Conservation (phyloP, 164 flowering plant species). For the Taxillus chinensis region DNA sequence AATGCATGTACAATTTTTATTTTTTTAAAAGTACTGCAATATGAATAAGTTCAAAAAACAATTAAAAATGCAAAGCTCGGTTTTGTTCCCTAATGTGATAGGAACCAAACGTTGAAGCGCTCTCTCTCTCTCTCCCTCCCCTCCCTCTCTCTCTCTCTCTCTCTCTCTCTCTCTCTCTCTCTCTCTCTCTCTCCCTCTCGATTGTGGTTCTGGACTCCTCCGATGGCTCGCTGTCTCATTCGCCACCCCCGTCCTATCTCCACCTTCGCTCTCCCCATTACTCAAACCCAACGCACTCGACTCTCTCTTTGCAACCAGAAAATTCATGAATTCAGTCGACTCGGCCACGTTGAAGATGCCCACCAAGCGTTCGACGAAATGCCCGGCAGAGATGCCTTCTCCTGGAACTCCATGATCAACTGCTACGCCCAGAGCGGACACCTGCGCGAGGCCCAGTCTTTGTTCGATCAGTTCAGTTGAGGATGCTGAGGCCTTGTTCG, state of each 20-base stretch:
- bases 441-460: constrained; percentile 17
- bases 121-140: too few relatives aligned
- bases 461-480: constrained; percentile 21
- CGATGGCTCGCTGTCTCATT: too few relatives aligned
- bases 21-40: too few relatives aligned
- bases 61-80: too few relatives aligned
- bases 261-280: constrained; percentile 10
- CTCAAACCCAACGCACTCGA: constrained; percentile 9
- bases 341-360: constrained; percentile 27
- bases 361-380: constrained; percentile 28
- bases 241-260: constrained; percentile 8
- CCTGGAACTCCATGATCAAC: constrained; percentile 30
- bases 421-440: constrained; percentile 18
- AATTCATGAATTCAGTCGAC: constrained; percentile 19
- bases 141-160: too few relatives aligned
- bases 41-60: too few relatives aligned
- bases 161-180: too few relatives aligned
- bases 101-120: too few relatives aligned
- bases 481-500: constrained; percentile 27
- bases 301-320: constrained; percentile 18
- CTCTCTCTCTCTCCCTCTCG: too few relatives aligned
- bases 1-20: too few relatives aligned
- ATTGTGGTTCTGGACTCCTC: too few relatives aligned
- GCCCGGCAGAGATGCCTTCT: constrained; percentile 19
- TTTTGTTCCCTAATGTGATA: too few relatives aligned